Conservation (phyloP, 2,329 filamentous ascomycete genomes). For the Raffaelea deltoideospora region DNA sequence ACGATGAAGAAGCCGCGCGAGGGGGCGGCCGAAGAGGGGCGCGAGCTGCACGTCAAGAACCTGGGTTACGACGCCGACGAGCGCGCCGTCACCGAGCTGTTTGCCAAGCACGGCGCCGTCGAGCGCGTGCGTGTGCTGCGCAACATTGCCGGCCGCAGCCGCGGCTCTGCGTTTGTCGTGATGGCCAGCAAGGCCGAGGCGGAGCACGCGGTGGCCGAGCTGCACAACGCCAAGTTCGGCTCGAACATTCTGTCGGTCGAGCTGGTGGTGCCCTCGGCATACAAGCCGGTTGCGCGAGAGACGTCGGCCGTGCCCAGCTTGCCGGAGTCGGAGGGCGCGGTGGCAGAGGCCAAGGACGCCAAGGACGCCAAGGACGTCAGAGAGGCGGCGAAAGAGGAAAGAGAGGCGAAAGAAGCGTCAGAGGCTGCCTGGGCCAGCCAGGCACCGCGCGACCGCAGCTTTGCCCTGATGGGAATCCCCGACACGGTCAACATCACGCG, state of each 20-base stretch:
- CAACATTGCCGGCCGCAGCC: slow-evolving; percentile 51
- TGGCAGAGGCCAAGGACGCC: slow-evolving; percentile 1
- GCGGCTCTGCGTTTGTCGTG: slow-evolving; percentile 68
- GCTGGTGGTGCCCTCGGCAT: slow-evolving; percentile 38
- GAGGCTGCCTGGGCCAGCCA: not conserved
- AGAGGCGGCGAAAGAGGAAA: not conserved
- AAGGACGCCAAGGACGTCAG: not conserved
- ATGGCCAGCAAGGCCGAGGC: slow-evolving; percentile 59
- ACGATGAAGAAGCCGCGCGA: slow-evolving; percentile 60
- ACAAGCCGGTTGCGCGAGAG: slow-evolving; percentile 35
- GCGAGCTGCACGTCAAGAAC: slow-evolving; percentile 68
- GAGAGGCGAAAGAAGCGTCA: not conserved
- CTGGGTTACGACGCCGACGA: slow-evolving; percentile 48
- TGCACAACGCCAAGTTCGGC: slow-evolving; percentile 58
- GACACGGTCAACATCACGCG: slow-evolving; percentile 87
- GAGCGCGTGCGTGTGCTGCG: slow-evolving; percentile 56
- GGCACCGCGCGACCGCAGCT: slow-evolving; percentile 27
- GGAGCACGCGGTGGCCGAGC: slow-evolving; percentile 45
- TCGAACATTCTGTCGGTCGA: slow-evolving; percentile 54
- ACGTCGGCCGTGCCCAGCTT: slow-evolving; percentile 17
- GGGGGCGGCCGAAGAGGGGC: slow-evolving; percentile 70
- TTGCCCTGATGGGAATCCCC: slow-evolving; percentile 72
- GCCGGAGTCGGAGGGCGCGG: slow-evolving; percentile 15
- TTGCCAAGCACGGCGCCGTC: slow-evolving; percentile 62
- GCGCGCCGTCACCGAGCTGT: slow-evolving; percentile 53